A percentile compares a stretch with the other conserved stretches of the same genome.
These are phyloP conservation scores for Lachnellula cervina DNA, from an alignment of 2,329 filamentous ascomycete species.

Conservation along the genomic window DNA sequence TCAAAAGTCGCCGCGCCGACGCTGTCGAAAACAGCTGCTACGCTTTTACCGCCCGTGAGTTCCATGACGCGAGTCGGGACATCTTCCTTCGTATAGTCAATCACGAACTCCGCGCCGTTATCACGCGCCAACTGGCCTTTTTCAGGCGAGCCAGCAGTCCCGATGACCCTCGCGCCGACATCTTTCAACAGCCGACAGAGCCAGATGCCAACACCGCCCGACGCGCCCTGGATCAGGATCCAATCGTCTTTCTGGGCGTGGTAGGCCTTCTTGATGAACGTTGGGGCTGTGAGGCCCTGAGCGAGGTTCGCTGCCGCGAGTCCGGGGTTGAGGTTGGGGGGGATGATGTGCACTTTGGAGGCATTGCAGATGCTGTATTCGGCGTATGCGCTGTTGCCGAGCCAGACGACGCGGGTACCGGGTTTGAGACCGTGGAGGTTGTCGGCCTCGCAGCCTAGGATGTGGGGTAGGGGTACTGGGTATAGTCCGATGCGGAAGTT, in stretches of 20 bases:
- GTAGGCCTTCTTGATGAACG: too few species aligned
- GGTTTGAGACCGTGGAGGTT: too few species aligned
- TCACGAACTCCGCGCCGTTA: background rate
- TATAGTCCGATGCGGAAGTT: slow-evolving; percentile 89
- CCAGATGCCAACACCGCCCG: background rate
- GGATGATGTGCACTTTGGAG: too few species aligned
- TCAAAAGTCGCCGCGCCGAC: background rate
- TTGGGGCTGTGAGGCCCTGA: too few species aligned
- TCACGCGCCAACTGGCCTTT: background rate
- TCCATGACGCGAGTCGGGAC: background rate
- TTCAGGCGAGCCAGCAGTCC: background rate
- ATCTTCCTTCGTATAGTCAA: background rate
- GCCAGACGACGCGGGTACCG: too few species aligned
- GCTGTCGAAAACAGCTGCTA: background rate
- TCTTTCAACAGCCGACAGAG: background rate
- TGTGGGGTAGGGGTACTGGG: slow-evolving; percentile 63
- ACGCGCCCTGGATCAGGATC: too few species aligned
- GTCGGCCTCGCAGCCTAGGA: slow-evolving; percentile 76
- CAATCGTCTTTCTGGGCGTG: too few species aligned
- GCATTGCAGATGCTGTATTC: too few species aligned
- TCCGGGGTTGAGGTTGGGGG: too few species aligned
- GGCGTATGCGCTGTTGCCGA: too few species aligned
- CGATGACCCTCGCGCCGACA: background rate
- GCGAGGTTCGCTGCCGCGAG: too few species aligned
- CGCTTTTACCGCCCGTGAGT: background rate